Conservation (phyloP, 179 eudicot species). For the Vitellaria paradoxa region DNA sequence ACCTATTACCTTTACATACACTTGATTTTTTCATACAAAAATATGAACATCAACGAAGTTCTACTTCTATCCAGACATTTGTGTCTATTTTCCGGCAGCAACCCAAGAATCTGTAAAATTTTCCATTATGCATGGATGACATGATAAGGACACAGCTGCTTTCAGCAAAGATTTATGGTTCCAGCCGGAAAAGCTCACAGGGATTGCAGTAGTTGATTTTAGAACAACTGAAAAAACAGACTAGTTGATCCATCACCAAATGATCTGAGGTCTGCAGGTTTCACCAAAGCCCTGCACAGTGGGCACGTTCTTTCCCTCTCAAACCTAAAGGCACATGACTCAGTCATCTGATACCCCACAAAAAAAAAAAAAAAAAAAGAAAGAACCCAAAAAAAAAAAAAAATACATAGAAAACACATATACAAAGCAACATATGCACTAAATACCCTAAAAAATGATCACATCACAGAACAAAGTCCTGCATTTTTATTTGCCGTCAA, state of each 20-base stretch:
- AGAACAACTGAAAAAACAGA: conserved; percentile 72
- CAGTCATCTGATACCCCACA: neutral
- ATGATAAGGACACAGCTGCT: conserved; percentile 17
- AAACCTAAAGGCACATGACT: conserved; percentile 46
- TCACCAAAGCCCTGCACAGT: conserved; percentile 78
- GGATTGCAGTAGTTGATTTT: conserved; percentile 5
- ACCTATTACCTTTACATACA: no score
- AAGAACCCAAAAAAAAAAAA: neutral
- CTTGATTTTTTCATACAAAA: conserved; percentile 22
- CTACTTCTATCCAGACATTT: neutral
- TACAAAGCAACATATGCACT: no score
- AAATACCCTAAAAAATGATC: neutral
- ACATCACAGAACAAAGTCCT: neutral
- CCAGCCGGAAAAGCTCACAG: conserved; percentile 16
- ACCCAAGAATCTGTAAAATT: conserved; percentile 4
- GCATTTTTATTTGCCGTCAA: neutral
- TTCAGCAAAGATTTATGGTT: conserved; percentile 12
- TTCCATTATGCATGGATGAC: neutral
- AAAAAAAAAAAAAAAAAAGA: neutral
- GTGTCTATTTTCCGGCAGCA: neutral
- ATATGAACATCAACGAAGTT: conserved; percentile 20
- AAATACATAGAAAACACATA: neutral
- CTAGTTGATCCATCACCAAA: conserved; percentile 85
- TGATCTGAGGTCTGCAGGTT: conserved; percentile 81
- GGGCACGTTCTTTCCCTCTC: conserved; percentile 92